Base-by-base conservation (phyloP, 2,329 filamentous ascomycete genomes). In the Arthrobotrys pseudoclavata region DNA sequence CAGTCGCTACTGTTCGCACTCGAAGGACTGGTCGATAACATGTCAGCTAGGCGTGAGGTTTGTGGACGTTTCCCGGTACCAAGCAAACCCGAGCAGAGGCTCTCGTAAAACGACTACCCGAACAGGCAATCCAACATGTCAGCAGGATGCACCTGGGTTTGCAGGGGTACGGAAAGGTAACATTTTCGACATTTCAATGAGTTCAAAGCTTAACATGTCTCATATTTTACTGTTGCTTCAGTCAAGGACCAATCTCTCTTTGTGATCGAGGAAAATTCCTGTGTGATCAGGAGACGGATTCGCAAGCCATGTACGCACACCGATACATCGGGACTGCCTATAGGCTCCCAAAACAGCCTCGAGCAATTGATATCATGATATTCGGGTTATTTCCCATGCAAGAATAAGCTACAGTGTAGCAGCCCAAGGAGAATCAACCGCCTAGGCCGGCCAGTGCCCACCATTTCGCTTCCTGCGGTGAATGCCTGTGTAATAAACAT, bases 71-170 rank as follows among this genome's bases (percentile, higher is more conserved):
- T 60, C 20, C 20, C 34, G 34, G 26, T 26, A 42, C 55, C 34
- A 60, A 60, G 55, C 55, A 15, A 42, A 42, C 18, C 52, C 18
- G 22, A 24, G 13, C 24, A 15, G 26, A 15, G 20, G 34, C 64
- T 69, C 62, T 74, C 69, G 69, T 74, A 74, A 74, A 60, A n/a
- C 22, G 62, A 50, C 52, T 67, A 53, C 69, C 69, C 52, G 62
- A 74, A 74, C 4, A 53, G 69, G 62, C 55, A 67, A 74, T 55
- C 62, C 34, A 60, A 24, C 34, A 57, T 68, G 69, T 74, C 69
- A 74, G 69, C 69, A 68, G 69, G 62, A 10, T 67, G 69, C 69
- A 45, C 60, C 15, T 60, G 52, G 26, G 22, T 9, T 34, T 22
- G 52, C 52, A 55, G 47, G 69, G 62, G 61, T 67, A 20, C 20